Percentiles rank a stretch among this genome's conserved stretches.
These are phyloP conservation scores for Cenchrus americanus DNA, from an alignment of 176 grass and related monocot genomes.

Conservation along the genomic window DNA sequence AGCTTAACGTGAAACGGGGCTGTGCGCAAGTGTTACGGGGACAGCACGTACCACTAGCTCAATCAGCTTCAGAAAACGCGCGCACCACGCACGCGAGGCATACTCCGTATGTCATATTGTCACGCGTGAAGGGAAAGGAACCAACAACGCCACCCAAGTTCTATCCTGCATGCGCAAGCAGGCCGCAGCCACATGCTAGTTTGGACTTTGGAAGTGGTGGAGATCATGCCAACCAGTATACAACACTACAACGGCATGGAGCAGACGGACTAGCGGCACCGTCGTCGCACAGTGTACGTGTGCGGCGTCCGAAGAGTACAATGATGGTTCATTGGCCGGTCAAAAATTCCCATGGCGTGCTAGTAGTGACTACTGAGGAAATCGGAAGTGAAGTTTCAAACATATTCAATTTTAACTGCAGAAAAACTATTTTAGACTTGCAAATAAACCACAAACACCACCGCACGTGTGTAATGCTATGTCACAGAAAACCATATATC, in stretches of 20 bases:
- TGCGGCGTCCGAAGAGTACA: background rate
- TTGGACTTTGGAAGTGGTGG: slow-evolving; percentile 1
- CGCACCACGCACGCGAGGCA: background rate
- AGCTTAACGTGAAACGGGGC: background rate
- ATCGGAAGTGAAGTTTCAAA: too few species aligned
- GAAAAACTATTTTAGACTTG: too few species aligned
- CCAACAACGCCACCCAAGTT: slow-evolving; percentile 8
- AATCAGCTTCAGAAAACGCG: background rate
- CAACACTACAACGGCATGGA: background rate
- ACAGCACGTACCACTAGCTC: background rate
- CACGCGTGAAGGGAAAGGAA: background rate
- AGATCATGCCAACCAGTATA: background rate
- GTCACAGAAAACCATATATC: too few species aligned
- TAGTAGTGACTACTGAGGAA: too few species aligned
- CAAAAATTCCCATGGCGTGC: too few species aligned
- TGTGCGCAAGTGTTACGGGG: background rate
- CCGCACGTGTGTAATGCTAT: too few species aligned
- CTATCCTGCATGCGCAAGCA: background rate
- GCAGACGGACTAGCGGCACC: background rate
- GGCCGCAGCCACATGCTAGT: slow-evolving; percentile 13
- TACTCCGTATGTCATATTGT: background rate
- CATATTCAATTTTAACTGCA: too few species aligned
- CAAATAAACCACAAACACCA: too few species aligned
- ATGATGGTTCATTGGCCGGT: too few species aligned
- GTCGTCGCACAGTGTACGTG: background rate